Percentiles rank a stretch among this genome's conserved stretches.
phyloP scores from a whole-genome alignment of 495 filamentous ascomycete species.

The Aspergillus campestris region DNA sequence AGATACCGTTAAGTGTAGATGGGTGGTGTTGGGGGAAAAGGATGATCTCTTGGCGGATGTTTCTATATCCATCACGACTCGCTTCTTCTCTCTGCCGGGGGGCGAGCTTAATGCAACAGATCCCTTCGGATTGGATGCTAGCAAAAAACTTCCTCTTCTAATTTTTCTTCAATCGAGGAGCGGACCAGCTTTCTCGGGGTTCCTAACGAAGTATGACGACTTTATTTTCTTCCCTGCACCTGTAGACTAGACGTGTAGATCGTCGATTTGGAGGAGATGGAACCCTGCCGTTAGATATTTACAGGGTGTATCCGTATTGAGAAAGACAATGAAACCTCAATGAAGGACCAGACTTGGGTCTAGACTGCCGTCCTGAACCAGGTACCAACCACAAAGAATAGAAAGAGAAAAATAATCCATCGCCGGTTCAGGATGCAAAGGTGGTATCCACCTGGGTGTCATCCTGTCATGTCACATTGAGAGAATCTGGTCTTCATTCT shows the following conservation, averaged over 20 bases:
- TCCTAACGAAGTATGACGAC: slow-evolving; percentile 38
- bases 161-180: slow-evolving; percentile 4
- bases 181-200: slow-evolving; percentile 23
- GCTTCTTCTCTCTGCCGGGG: slow-evolving; percentile 22
- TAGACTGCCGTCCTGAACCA: no score
- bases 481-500: no score
- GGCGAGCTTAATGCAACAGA: slow-evolving; percentile 35
- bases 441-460: no score
- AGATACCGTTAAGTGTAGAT: slow-evolving; percentile 56
- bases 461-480: no score
- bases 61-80: slow-evolving; percentile 32
- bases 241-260: neutral
- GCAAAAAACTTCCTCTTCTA: slow-evolving; percentile 31
- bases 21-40: slow-evolving; percentile 19
- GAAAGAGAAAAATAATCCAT: no score
- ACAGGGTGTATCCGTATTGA: no score
- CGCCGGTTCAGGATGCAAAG: no score
- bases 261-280: neutral
- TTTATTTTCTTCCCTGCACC: slow-evolving; percentile 19
- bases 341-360: no score
- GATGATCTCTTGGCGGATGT: slow-evolving; percentile 20
- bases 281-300: no score
- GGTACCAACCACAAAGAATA: no score
- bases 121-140: slow-evolving; percentile 34
- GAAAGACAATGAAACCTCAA: no score